Conservation (phyloP, 345 rosid species). For the Gynandropsis gynandra region DNA sequence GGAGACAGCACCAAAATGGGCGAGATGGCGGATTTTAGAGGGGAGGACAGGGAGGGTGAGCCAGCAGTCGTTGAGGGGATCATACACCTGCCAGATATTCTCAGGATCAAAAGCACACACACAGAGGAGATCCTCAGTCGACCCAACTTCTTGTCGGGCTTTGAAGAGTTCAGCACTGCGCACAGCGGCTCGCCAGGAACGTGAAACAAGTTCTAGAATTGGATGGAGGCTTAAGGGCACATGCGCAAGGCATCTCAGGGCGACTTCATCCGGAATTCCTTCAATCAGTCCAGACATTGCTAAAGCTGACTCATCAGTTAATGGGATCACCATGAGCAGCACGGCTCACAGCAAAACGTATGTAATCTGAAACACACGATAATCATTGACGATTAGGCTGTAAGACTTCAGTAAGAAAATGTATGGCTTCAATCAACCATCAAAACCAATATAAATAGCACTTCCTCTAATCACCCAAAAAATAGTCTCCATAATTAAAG, state of each 20-base stretch:
- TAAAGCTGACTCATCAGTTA: conserved; percentile 33
- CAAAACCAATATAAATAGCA: no score
- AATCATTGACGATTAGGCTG: no score
- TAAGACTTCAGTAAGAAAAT: no score
- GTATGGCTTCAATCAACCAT: no score
- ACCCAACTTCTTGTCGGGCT: conserved; percentile 66
- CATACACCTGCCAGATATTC: conserved; percentile 93
- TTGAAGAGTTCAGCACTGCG: conserved; percentile 64
- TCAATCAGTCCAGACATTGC: conserved; percentile 86
- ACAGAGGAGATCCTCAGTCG: conserved; percentile 66
- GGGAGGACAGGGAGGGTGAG: conserved; percentile 89
- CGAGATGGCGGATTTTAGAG: conserved; percentile 69
- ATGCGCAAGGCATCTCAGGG: conserved; percentile 87
- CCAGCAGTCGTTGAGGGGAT: conserved; percentile 73
- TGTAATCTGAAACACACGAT: conserved; percentile 27
- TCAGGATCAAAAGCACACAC: conserved; percentile 90
- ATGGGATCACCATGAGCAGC: conserved; percentile 10
- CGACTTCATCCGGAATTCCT: conserved; percentile 89
- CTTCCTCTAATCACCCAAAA: no score
- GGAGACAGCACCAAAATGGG: conserved; percentile 77
- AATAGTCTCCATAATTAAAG: no score
- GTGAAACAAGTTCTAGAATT: conserved; percentile 80
- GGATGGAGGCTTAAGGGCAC: conserved; percentile 75
- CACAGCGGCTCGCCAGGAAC: conserved; percentile 77
- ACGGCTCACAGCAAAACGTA: neutral